phyloP scores from a whole-genome alignment of 768 basidiomycete genomes.

The Vishniacozyma victoriae region DNA sequence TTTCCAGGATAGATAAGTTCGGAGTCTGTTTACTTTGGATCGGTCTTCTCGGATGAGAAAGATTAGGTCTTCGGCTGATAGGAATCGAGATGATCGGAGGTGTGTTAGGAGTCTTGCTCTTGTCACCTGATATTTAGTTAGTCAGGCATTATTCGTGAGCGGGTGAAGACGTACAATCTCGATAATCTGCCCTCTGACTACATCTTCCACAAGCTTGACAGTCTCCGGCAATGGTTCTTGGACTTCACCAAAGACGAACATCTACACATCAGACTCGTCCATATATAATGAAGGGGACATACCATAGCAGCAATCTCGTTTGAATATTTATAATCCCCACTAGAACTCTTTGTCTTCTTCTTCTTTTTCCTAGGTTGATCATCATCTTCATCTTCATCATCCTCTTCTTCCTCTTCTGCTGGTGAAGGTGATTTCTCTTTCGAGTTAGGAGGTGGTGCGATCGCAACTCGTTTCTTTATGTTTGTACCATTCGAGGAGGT shows the following conservation, averaged over 20 bases:
- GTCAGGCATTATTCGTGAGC: not conserved
- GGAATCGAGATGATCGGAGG: constrained; percentile 73
- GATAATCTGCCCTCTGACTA: constrained; percentile 80
- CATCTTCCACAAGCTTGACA: constrained; percentile 90
- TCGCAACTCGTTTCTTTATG: no score
- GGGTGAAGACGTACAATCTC: constrained; percentile 61
- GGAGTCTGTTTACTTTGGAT: constrained; percentile 83
- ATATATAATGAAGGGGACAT: constrained; percentile 5
- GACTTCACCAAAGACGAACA: constrained; percentile 96
- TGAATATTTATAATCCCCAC: constrained; percentile 66
- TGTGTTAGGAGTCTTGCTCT: constrained; percentile 80
- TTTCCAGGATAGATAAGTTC: constrained; percentile 94
- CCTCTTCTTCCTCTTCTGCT: constrained; percentile 24
- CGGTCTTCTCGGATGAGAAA: constrained; percentile 92
- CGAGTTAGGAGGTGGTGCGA: no score
- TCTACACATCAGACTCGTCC: constrained; percentile 51
- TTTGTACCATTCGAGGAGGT: no score
- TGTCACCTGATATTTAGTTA: constrained; percentile 55
- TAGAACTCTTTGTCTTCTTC: constrained; percentile 22
- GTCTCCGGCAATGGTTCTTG: constrained; percentile 82
- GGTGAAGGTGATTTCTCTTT: constrained; percentile 9
- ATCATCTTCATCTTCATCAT: constrained; percentile 10
- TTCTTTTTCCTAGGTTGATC: constrained; percentile 5
- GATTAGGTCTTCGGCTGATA: constrained; percentile 89
- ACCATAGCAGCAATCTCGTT: constrained; percentile 96